A percentile compares a stretch with the other conserved stretches of the same genome.
Conservation (phyloP, 345 rosid species). For the Arabidopsis suecica region DNA sequence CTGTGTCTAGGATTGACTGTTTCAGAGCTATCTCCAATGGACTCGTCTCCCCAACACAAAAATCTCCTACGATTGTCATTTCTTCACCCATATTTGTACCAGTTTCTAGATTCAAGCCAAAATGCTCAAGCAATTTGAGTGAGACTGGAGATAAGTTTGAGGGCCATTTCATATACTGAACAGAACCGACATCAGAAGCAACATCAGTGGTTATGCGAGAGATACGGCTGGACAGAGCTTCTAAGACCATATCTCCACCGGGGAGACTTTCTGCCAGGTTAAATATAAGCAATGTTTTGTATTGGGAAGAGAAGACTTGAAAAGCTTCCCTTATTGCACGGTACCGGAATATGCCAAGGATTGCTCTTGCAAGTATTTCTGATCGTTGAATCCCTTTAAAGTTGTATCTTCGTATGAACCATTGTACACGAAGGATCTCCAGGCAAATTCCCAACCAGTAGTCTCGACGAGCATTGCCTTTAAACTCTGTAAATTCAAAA, state of each 20-base stretch:
- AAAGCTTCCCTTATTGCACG: conserved; percentile 85
- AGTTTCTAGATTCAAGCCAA: conserved; percentile 65
- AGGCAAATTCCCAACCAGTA: conserved; percentile 87
- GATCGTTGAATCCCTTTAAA: conserved; percentile 66
- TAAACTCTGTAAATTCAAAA: conserved; percentile 93
- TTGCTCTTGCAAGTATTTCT: conserved; percentile 80
- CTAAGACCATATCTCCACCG: conserved; percentile 78
- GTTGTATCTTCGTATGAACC: conserved; percentile 65
- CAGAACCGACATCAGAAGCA: conserved; percentile 45
- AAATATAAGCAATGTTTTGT: conserved; percentile 79
- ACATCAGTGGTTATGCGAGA: conserved; percentile 53
- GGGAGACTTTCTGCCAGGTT: conserved; percentile 95
- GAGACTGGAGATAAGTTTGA: conserved; percentile 62
- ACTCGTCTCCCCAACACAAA: conserved; percentile 81
- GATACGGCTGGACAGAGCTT: conserved; percentile 68
- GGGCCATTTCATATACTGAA: conserved; percentile 55
- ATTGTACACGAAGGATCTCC: conserved; percentile 80
- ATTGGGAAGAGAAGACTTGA: conserved; percentile 74
- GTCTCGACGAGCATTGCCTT: conserved; percentile 89
- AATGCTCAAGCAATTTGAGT: conserved; percentile 61
- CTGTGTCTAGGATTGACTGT: conserved; percentile 69
- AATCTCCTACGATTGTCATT: conserved; percentile 57
- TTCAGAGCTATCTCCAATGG: conserved; percentile 80
- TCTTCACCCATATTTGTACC: conserved; percentile 54
- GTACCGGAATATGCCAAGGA: conserved; percentile 72